These are phyloP conservation scores for Plasmodium relictum DNA, from an alignment of 169 alveolate genomes.

Conservation along the genomic window DNA sequence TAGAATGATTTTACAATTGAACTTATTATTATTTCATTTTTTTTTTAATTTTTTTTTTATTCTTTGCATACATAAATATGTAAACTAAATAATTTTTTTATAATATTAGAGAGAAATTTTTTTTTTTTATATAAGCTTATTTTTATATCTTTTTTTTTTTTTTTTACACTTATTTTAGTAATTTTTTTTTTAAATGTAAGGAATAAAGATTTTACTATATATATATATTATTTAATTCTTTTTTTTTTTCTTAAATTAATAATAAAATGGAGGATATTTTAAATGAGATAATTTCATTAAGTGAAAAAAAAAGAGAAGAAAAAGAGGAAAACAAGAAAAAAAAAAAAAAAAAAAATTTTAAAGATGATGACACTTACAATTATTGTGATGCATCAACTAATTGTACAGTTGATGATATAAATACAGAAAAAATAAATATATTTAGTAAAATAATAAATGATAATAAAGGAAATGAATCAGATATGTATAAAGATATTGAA, in stretches of 20 bases:
- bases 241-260: neutral
- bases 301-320: slow-evolving; percentile 32
- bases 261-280: slow-evolving; percentile 50
- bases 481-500: slow-evolving; percentile 17
- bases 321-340: neutral
- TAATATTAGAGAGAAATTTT: too few relatives aligned
- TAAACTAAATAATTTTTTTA: too few relatives aligned
- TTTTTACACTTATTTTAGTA: neutral
- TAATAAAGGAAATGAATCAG: slow-evolving; percentile 7
- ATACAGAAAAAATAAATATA: slow-evolving; percentile 24
- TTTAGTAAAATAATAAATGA: slow-evolving; percentile 44
- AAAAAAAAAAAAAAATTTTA: neutral
- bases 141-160: slow-evolving; percentile 13
- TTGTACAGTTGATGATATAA: slow-evolving; percentile 46
- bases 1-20: too few relatives aligned
- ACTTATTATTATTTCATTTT: too few relatives aligned
- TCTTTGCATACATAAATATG: too few relatives aligned
- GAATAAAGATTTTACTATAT: neutral
- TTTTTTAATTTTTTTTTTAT: too few relatives aligned
- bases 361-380: neutral
- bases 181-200: neutral
- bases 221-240: neutral
- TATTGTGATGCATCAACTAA: slow-evolving; percentile 44
- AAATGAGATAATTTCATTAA: slow-evolving; percentile 45
- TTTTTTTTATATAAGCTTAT: too few relatives aligned